These are phyloP conservation scores for Daldinia concentrica DNA, from an alignment of 495 filamentous ascomycete species.

Conservation along the genomic window DNA sequence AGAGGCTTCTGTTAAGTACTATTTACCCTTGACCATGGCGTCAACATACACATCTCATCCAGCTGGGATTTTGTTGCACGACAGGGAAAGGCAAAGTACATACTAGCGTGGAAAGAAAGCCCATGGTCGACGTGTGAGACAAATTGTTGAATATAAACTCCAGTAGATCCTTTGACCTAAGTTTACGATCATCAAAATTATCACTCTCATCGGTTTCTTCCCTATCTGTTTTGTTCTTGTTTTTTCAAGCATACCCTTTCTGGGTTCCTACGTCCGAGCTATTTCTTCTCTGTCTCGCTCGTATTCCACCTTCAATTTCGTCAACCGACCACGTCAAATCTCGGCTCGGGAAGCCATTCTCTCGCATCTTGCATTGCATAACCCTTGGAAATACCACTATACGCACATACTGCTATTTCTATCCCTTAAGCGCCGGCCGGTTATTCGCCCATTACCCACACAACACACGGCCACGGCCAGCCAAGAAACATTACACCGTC, in stretches of 20 bases:
- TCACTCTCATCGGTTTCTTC: slow-evolving; percentile 9
- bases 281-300: neutral
- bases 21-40: slow-evolving; percentile 30
- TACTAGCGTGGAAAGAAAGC: neutral
- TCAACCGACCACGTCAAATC: slow-evolving; percentile 35
- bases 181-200: slow-evolving; percentile 10
- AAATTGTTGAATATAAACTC: slow-evolving; percentile 30
- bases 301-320: slow-evolving; percentile 16
- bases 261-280: neutral
- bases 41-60: slow-evolving; percentile 9
- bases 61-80: slow-evolving; percentile 19
- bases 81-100: slow-evolving; percentile 7
- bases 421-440: slow-evolving; percentile 46
- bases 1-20: slow-evolving; percentile 7
- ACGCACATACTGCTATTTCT: slow-evolving; percentile 35
- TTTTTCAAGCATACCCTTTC: slow-evolving; percentile 19
- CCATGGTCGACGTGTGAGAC: neutral
- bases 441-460: slow-evolving; percentile 33
- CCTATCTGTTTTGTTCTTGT: slow-evolving; percentile 7
- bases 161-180: slow-evolving; percentile 3
- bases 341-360: slow-evolving; percentile 46
- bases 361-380: slow-evolving; percentile 42
- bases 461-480: slow-evolving; percentile 43
- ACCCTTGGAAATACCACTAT: slow-evolving; percentile 30
- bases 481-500: slow-evolving; percentile 35